A percentile compares a stretch with the other conserved stretches of the same genome.
Evolutionary conservation across 139 green algal species (phyloP).

Genomic region (Nannochloris sp.): DNA sequence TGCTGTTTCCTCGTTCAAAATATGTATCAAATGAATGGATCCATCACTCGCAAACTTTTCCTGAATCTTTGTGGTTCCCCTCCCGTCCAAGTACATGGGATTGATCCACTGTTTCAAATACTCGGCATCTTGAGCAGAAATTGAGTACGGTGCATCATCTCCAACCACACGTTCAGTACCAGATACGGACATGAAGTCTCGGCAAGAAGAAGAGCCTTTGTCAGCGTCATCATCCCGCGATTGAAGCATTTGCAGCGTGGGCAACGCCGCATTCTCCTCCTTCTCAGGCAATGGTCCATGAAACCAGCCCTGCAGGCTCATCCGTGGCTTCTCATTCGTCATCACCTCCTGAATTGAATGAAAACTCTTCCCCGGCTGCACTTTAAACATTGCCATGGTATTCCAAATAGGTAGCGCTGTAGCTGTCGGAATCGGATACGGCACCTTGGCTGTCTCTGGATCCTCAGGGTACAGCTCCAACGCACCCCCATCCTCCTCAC

Average conservation of each 20-base stretch:
- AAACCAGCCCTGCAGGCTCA: slow-evolving; percentile 75
- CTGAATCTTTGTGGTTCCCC: slow-evolving; percentile 35
- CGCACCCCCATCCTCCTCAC: slow-evolving; percentile 59
- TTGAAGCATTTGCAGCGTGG: slow-evolving; percentile 64
- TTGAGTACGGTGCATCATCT: neutral
- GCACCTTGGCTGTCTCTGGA: slow-evolving; percentile 37
- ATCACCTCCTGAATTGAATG: slow-evolving; percentile 72
- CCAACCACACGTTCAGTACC: neutral
- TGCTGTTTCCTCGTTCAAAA: slow-evolving; percentile 32
- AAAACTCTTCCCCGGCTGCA: slow-evolving; percentile 70
- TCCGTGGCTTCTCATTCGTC: slow-evolving; percentile 42
- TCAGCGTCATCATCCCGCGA: slow-evolving; percentile 31
- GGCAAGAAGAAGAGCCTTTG: neutral
- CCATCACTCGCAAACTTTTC: slow-evolving; percentile 56
- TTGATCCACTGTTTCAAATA: slow-evolving; percentile 58
- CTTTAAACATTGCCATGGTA: slow-evolving; percentile 78
- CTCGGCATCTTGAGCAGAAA: slow-evolving; percentile 41
- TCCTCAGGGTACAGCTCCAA: slow-evolving; percentile 73
- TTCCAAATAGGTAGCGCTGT: slow-evolving; percentile 55
- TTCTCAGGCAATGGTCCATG: slow-evolving; percentile 43
- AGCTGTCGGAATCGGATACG: slow-evolving; percentile 35
- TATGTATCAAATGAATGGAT: slow-evolving; percentile 66
- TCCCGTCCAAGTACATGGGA: slow-evolving; percentile 55
- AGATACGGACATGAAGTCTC: neutral
- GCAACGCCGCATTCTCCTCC: slow-evolving; percentile 30